phyloP scores from a whole-genome alignment of 2,329 filamentous ascomycete species.

The Sphaceloma murrayae region DNA sequence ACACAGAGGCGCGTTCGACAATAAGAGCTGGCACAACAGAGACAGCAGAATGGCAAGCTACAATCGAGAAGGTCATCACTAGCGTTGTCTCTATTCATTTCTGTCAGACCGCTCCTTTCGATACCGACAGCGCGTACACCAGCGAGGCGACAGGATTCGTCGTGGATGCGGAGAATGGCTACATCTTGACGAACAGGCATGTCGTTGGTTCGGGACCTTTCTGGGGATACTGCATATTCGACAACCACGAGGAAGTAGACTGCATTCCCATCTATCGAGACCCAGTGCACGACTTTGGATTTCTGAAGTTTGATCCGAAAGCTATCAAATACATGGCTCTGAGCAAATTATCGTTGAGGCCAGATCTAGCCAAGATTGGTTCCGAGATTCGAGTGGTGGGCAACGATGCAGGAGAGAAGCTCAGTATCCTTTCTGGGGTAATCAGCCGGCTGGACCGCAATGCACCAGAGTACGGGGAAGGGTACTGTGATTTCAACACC shows the following conservation, averaged over 20 bases:
- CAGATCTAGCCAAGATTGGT: slow-evolving; percentile 78
- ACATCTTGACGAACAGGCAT: slow-evolving; percentile 54
- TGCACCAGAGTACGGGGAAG: slow-evolving; percentile 93
- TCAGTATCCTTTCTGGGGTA: slow-evolving; percentile 94
- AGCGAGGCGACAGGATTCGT: slow-evolving; percentile 97
- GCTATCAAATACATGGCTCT: slow-evolving; percentile 97
- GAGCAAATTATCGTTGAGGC: slow-evolving; percentile 66
- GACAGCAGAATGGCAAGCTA: slow-evolving; percentile 86
- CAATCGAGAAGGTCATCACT: slow-evolving; percentile 85
- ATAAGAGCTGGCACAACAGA: slow-evolving; percentile 46
- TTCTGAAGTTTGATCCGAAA: slow-evolving; percentile 89
- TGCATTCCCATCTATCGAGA: slow-evolving; percentile 95
- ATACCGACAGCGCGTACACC: slow-evolving; percentile 87
- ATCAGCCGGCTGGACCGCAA: slow-evolving; percentile 94
- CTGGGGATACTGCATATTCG: slow-evolving; percentile 96
- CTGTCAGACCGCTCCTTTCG: slow-evolving; percentile 94
- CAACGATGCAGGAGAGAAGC: slow-evolving; percentile 96
- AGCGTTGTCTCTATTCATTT: slow-evolving; percentile 99
- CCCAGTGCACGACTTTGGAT: slow-evolving; percentile 96
- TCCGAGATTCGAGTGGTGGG: slow-evolving; percentile 93
- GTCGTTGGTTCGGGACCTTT: slow-evolving; percentile 93
- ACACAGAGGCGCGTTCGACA: slow-evolving; percentile 25
- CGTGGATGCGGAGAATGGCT: slow-evolving; percentile 84
- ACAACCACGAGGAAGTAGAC: slow-evolving; percentile 95
- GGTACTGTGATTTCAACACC: slow-evolving; percentile 94